phyloP scores from a whole-genome alignment of 1,284 basidiomycete species.

The Sanghuangporus sanghuang region DNA sequence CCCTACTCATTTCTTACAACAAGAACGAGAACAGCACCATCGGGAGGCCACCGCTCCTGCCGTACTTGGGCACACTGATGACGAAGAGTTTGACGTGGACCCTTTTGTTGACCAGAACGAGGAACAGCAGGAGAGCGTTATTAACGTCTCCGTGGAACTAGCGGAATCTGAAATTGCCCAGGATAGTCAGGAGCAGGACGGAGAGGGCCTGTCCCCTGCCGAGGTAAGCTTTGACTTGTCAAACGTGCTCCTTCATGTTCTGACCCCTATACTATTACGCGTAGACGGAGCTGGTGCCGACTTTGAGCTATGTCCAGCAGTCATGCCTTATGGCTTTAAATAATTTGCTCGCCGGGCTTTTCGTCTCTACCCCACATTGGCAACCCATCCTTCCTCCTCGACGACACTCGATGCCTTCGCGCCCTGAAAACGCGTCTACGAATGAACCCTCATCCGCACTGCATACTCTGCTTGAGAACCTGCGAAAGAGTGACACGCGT shows the following conservation, averaged over 20 bases:
- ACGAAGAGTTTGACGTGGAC: slow-evolving; percentile 11
- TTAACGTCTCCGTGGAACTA: not conserved
- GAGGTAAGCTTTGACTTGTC: not conserved
- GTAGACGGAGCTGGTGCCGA: slow-evolving; percentile 60
- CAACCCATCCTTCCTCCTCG: slow-evolving; percentile 56
- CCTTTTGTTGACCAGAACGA: slow-evolving; percentile 9
- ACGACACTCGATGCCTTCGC: slow-evolving; percentile 56
- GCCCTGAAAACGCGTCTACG: slow-evolving; percentile 30
- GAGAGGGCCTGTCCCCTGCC: not conserved
- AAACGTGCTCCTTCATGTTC: not conserved
- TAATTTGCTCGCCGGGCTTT: slow-evolving; percentile 52
- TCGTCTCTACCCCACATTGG: slow-evolving; percentile 38
- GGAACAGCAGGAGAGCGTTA: slow-evolving; percentile 1
- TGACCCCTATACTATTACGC: not conserved
- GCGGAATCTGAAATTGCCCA: not conserved
- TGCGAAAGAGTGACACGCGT: slow-evolving; percentile 43
- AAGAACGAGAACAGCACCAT: slow-evolving; percentile 4
- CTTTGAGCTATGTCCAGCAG: slow-evolving; percentile 62
- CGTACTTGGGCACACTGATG: slow-evolving; percentile 12
- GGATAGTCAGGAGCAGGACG: not conserved
- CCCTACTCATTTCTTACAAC: slow-evolving; percentile 19
- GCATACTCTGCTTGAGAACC: slow-evolving; percentile 56
- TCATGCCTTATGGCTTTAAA: slow-evolving; percentile 70
- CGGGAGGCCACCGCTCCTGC: too few species aligned
- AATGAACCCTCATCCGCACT: slow-evolving; percentile 44